phyloP scores from a whole-genome alignment of 2,329 filamentous ascomycete genomes.

The Drechslerella stenobrocha region DNA sequence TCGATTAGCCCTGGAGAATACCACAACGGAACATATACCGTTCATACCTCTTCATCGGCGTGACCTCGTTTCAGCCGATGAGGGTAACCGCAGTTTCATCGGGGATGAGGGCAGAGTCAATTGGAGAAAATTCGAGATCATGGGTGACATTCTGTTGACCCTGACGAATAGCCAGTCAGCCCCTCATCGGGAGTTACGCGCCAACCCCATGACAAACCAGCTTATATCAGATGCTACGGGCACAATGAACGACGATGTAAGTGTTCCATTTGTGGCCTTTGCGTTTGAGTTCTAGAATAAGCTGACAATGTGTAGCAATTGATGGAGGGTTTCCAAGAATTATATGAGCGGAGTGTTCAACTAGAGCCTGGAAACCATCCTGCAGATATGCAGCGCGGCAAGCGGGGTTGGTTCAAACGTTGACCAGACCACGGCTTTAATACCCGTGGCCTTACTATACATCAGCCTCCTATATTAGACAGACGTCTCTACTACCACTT shows the following conservation, averaged over 20 bases:
- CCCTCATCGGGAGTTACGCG: conserved; percentile 63
- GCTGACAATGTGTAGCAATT: conserved; percentile 40
- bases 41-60: conserved; percentile 87
- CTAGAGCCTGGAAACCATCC: conserved; percentile 49
- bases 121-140: conserved; percentile 97
- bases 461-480: conserved; percentile 1
- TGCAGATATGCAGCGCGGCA: conserved; percentile 32
- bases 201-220: conserved; percentile 50
- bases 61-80: conserved; percentile 87
- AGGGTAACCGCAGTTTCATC: conserved; percentile 88
- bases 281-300: not conserved
- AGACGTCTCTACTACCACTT: too few relatives aligned
- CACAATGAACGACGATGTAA: conserved; percentile 53
- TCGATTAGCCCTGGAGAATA: conserved; percentile 96
- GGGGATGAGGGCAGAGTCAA: conserved; percentile 76
- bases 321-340: conserved; percentile 49
- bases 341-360: conserved; percentile 53
- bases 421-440: not conserved
- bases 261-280: conserved; percentile 14
- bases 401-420: conserved; percentile 40
- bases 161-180: conserved; percentile 89
- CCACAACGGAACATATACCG: conserved; percentile 82
- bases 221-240: conserved; percentile 51
- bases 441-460: not conserved
- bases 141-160: conserved; percentile 86